Conservation (phyloP, 192 early-diverging fungal genomes). For the Glomus cerebriforme region DNA sequence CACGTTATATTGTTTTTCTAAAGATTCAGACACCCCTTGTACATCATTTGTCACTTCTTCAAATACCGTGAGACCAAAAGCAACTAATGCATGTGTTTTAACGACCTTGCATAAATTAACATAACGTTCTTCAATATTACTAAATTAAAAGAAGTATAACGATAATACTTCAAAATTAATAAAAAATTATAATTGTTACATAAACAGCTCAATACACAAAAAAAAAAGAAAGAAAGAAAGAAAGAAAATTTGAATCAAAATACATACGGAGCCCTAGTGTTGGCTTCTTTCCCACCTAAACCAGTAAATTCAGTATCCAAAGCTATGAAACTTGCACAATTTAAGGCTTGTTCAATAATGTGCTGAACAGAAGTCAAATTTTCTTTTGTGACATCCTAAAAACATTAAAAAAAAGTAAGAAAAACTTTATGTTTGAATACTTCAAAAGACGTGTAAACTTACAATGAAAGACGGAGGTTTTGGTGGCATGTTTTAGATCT, state of each 20-base stretch:
- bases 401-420: not conserved
- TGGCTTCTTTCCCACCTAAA: constrained; percentile 50
- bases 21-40: not conserved
- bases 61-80: constrained; percentile 82
- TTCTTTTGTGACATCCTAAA: constrained; percentile 67
- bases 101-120: constrained; percentile 69
- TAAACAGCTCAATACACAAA: constrained; percentile 43
- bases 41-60: constrained; percentile 24
- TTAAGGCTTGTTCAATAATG: constrained; percentile 48
- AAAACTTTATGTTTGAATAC: not conserved
- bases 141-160: constrained; percentile 33
- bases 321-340: constrained; percentile 71
- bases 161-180: constrained; percentile 23
- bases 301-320: constrained; percentile 95
- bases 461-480: not conserved
- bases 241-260: constrained; percentile 17
- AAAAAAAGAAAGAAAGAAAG: constrained; percentile 34
- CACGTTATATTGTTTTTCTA: constrained; percentile 42
- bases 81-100: constrained; percentile 74
- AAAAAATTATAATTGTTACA: constrained; percentile 32
- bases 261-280: constrained; percentile 42
- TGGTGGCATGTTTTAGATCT: not conserved
- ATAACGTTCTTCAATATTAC: constrained; percentile 85
- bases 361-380: constrained; percentile 55
- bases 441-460: not conserved